Evolutionary conservation across 257 asterid species (phyloP).

Genomic region (Nicotiana noctiflora): DNA sequence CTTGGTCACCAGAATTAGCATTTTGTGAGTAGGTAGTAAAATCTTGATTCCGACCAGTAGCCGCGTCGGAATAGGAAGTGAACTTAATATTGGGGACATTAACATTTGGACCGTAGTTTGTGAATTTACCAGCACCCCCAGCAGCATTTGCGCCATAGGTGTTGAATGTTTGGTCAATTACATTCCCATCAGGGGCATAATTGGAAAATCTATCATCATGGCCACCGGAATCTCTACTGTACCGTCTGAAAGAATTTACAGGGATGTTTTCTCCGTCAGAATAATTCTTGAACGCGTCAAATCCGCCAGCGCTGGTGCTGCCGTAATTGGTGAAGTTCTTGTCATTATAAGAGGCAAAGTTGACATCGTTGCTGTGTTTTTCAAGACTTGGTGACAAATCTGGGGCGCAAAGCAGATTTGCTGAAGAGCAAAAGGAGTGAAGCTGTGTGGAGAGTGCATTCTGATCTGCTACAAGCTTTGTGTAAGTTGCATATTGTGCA

Average conservation of each 20-base stretch:
- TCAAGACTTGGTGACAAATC: constrained; percentile 20
- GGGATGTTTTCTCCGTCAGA: constrained; percentile 35
- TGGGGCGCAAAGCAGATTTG: constrained; percentile 22
- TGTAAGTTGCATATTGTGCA: constrained; percentile 41
- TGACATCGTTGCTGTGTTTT: constrained; percentile 7
- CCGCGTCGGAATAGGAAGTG: constrained; percentile 57
- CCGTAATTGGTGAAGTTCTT: constrained; percentile 78
- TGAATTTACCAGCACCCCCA: constrained; percentile 60
- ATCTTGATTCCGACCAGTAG: constrained; percentile 43
- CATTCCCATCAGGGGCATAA: constrained; percentile 46
- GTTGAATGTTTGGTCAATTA: constrained; percentile 60
- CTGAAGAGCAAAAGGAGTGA: constrained; percentile 16
- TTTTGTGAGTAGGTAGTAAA: constrained; percentile 35
- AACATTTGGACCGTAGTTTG: constrained; percentile 23
- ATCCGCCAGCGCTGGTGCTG: constrained; percentile 35
- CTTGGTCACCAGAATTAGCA: constrained; percentile 59
- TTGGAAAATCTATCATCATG: constrained; percentile 42
- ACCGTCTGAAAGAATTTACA: constrained; percentile 54
- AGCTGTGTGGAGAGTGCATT: constrained; percentile 17
- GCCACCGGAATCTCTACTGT: constrained; percentile 63
- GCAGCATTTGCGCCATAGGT: constrained; percentile 54
- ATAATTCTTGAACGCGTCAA: constrained; percentile 49
- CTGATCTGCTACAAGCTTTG: constrained; percentile 24
- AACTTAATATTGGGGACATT: constrained; percentile 52
- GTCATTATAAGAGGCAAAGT: neutral